Base-by-base conservation (phyloP, 2,329 filamentous ascomycete species). In the Claviceps sp. region DNA sequence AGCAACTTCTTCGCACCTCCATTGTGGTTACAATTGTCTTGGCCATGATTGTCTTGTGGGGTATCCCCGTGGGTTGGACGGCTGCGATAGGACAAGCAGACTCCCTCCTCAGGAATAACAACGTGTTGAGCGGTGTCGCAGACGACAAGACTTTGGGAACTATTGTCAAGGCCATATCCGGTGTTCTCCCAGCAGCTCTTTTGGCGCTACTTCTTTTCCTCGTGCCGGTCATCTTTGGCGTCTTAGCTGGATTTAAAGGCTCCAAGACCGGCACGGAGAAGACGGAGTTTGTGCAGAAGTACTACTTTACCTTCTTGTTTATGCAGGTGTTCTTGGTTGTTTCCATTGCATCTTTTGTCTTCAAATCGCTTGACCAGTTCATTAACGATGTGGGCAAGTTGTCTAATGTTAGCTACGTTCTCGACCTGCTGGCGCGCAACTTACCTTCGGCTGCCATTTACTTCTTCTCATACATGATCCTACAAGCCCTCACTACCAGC, bases 401-500 rank as follows among this genome's bases (percentile, higher is more conserved):
- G 3, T 45, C 62, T 2, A 75, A 87, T 45, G 82, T 88, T 7
- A 69, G 72, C n/a, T 76, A 75, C 39, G 79, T 94, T 52, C 80
- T 93, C 0, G 66, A 79, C 17, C 74, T 86, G 0, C 71, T 98
- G 29, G 91, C 91, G 0, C 66, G 73, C 11, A 93, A 90, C 54
- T 71, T 98, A 5, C 93, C 93, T 2, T 86, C 81, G 58, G 85
- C 90, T 0, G 86, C 88, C 59, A 95, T 96, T 64, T 98, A 97
- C 68, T 98, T 97, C 73, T 97, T 96, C 74, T 91, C 88, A 1
- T 98, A 98, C 76, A 90, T 98, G 82, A 85, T 96, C 63, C 82
- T 98, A 9, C 93, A 97, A 62, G 88, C 90, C 0, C 76, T 97
- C 60, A 89, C 88, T 56, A 89, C 88, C 56, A 95, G 89, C 65